Percentiles rank a stretch among this genome's conserved stretches.
phyloP scores from a whole-genome alignment of 352 stramenopile species.

The Globisporangium abappressorium region DNA sequence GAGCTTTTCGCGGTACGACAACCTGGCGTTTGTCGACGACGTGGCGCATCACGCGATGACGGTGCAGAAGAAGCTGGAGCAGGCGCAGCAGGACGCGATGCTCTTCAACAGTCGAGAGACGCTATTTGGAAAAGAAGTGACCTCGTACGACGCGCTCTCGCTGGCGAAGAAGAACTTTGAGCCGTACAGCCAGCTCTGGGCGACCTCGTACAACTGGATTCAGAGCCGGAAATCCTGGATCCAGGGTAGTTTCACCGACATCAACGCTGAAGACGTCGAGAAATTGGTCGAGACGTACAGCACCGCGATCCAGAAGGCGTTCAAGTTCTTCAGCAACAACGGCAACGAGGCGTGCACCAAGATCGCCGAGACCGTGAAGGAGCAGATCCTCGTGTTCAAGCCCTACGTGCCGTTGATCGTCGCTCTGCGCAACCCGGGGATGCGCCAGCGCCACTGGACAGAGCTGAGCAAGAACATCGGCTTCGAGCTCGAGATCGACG shows the following conservation, averaged over 20 bases:
- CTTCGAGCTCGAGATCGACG: slow-evolving; percentile 86
- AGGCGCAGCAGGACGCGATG: slow-evolving; percentile 87
- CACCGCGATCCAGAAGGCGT: slow-evolving; percentile 87
- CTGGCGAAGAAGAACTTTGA: slow-evolving; percentile 93
- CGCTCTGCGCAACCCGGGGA: slow-evolving; percentile 89
- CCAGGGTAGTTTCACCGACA: slow-evolving; percentile 85
- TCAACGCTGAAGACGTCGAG: slow-evolving; percentile 92
- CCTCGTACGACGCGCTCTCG: slow-evolving; percentile 84
- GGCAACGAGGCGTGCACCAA: slow-evolving; percentile 85
- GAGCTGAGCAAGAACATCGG: slow-evolving; percentile 84
- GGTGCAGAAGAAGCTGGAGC: slow-evolving; percentile 86
- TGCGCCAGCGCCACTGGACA: slow-evolving; percentile 93
- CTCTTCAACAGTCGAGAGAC: slow-evolving; percentile 93
- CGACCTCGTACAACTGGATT: slow-evolving; percentile 89
- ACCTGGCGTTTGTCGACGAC: slow-evolving; percentile 86
- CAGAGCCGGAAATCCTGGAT: slow-evolving; percentile 92
- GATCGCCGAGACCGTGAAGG: slow-evolving; percentile 90
- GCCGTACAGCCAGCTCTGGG: slow-evolving; percentile 93
- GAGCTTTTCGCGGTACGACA: slow-evolving; percentile 85
- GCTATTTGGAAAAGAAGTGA: slow-evolving; percentile 88
- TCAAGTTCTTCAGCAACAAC: slow-evolving; percentile 91
- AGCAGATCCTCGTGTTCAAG: slow-evolving; percentile 92
- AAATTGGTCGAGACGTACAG: slow-evolving; percentile 85
- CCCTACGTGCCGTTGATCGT: slow-evolving; percentile 92
- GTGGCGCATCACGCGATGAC: slow-evolving; percentile 83